phyloP scores from a whole-genome alignment of 768 basidiomycete species.

The Rhizopogon vulgaris region DNA sequence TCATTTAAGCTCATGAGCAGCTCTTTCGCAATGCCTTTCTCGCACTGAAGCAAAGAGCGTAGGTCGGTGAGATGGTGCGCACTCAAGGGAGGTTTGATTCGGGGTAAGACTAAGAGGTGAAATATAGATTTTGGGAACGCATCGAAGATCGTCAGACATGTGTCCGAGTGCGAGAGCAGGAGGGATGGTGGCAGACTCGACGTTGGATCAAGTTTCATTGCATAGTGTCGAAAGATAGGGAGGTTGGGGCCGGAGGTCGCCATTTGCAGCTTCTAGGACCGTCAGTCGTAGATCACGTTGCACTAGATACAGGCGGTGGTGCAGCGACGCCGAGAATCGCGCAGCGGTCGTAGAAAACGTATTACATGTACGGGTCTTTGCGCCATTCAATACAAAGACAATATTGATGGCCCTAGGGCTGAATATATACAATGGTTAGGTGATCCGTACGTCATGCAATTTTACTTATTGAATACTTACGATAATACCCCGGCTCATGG shows the following conservation, averaged over 20 bases:
- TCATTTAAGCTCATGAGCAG: constrained; percentile 48
- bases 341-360: background rate
- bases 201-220: constrained; percentile 38
- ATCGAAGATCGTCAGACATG: constrained; percentile 65
- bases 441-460: background rate
- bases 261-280: background rate
- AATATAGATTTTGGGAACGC: constrained; percentile 79
- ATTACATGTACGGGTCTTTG: background rate
- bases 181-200: constrained; percentile 53
- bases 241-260: constrained; percentile 28
- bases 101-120: constrained; percentile 82
- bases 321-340: background rate
- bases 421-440: background rate
- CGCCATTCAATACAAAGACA: background rate
- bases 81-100: constrained; percentile 27
- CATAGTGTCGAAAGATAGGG: constrained; percentile 58
- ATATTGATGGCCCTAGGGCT: too few relatives aligned
- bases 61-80: constrained; percentile 46
- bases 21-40: constrained; percentile 47
- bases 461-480: background rate
- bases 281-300: background rate
- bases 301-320: background rate
- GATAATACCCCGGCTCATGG: too few relatives aligned
- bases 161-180: constrained; percentile 52
- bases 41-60: constrained; percentile 45